Percentiles rank a stretch among this genome's conserved stretches.
phyloP scores from a whole-genome alignment of 805 yeast genomes.

The Zygosaccharomyces rouxii region DNA sequence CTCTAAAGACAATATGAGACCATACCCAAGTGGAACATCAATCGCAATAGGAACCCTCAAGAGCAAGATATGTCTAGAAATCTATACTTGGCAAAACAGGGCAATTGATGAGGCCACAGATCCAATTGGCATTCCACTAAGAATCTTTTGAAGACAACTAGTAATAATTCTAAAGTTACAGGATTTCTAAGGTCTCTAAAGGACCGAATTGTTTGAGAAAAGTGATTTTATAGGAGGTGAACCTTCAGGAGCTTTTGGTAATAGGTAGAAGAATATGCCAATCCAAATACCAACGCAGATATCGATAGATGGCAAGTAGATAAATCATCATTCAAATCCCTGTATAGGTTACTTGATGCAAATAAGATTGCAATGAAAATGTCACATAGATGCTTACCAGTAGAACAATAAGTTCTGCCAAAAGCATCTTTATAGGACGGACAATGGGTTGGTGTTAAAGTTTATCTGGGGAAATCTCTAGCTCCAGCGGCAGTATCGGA shows the following conservation, averaged over 20 bases:
- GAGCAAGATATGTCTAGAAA: constrained; percentile 54
- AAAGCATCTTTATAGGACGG: constrained; percentile 64
- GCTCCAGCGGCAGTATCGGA: constrained; percentile 45
- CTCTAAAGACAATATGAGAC: constrained; percentile 64
- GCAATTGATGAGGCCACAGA: constrained; percentile 62
- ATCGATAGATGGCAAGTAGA: constrained; percentile 70
- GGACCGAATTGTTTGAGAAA: constrained; percentile 25
- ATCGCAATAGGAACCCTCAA: constrained; percentile 76
- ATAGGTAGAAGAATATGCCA: constrained; percentile 52
- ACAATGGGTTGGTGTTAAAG: constrained; percentile 49
- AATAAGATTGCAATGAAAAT: constrained; percentile 70
- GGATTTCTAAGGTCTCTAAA: constrained; percentile 45
- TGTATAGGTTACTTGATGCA: constrained; percentile 62
- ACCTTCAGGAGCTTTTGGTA: constrained; percentile 60
- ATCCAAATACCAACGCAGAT: constrained; percentile 62
- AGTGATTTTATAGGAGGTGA: constrained; percentile 42
- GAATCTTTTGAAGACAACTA: constrained; percentile 58
- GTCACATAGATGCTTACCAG: constrained; percentile 67
- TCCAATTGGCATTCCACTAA: constrained; percentile 59
- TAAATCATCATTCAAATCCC: constrained; percentile 57
- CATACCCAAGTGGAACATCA: constrained; percentile 76
- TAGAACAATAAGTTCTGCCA: constrained; percentile 70
- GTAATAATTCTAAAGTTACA: constrained; percentile 47
- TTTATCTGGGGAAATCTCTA: constrained; percentile 40
- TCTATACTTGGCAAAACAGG: constrained; percentile 81